Evolutionary conservation across 768 basidiomycete genomes (phyloP).

Genomic region (Cystofilobasidium bisporidii): DNA sequence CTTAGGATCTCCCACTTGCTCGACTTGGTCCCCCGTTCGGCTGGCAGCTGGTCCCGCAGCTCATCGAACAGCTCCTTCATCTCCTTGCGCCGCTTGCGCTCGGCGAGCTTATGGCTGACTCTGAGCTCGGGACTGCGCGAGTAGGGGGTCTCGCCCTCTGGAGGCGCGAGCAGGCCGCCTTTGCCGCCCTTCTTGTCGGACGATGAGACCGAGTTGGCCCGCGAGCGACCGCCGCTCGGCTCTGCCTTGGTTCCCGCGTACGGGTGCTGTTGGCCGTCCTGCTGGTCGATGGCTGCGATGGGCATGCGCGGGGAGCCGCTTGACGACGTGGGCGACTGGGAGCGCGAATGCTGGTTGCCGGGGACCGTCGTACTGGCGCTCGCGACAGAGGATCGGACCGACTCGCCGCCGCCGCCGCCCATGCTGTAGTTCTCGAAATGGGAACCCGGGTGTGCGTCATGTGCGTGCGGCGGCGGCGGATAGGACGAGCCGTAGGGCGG

Average conservation of each 20-base stretch:
- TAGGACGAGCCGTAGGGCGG: not conserved
- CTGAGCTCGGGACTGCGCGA: slow-evolving; percentile 90
- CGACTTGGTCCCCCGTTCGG: slow-evolving; percentile 86
- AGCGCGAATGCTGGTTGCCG: not conserved
- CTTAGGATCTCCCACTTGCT: slow-evolving; percentile 99
- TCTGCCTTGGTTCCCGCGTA: not conserved
- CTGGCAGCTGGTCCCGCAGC: slow-evolving; percentile 80
- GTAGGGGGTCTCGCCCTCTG: slow-evolving; percentile 54
- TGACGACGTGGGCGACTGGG: slow-evolving; percentile 10
- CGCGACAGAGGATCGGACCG: not conserved
- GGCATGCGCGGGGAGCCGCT: slow-evolving; percentile 4
- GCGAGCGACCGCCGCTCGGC: not conserved
- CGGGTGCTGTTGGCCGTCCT: not conserved
- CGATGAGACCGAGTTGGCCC: not conserved
- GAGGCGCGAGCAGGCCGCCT: slow-evolving; percentile 38
- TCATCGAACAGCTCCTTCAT: slow-evolving; percentile 99
- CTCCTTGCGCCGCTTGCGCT: slow-evolving; percentile 91
- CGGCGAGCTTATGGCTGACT: slow-evolving; percentile 92
- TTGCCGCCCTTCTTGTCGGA: slow-evolving; percentile 43
- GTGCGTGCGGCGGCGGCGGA: not conserved
- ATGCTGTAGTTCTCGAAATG: slow-evolving; percentile 11
- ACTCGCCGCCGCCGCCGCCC: slow-evolving; percentile 8
- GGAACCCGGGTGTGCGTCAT: not conserved
- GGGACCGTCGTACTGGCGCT: not conserved
- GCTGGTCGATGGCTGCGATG: not conserved